Base-by-base conservation (phyloP, 108 stramenopile species). In the Cyclotella choctawhatcheeana region DNA sequence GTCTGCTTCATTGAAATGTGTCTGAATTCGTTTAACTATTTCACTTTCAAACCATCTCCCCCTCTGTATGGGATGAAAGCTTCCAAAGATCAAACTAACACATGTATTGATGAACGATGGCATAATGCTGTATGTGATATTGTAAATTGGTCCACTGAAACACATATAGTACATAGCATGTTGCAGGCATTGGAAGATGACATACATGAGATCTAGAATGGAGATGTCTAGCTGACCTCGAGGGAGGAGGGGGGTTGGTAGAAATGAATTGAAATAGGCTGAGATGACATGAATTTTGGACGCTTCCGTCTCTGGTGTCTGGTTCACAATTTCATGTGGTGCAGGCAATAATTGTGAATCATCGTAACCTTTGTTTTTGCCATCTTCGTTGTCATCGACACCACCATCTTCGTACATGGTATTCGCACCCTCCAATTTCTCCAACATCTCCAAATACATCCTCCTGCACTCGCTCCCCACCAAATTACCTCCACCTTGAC, bases 161-260 rank as follows among this genome's bases (percentile, higher is more conserved):
- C 66, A 64, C 13, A 35, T 27, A 16, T 62, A 2, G 8, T 71
- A 67, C n/a, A 71, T 21, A 1, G 31, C 44, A 44, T 79, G 48
- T n/a, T 34, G 51, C 16, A 69, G 26, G 56, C 91, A 89, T 44
- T 79, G 74, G 12, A 10, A 64, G 1, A 82, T 27, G 14, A 82
- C 91, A 64, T 64, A 89, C 22, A 73, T 22, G 0, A 94, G 55
- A 58, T 92, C 86, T 30, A 3, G 29, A 44, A 72, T 73, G 27
- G 86, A 81, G 25, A 90, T 82, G 74, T 92, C 90, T 29, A 94
- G 53, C 21, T 79, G 73, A 22, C 93, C 93, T 13, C 93, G 88
- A n/a, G 93, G 89, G 30, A 90, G 37, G 22, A 93, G 61, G 0
- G 88, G 79, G 27, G 70, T 14, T 20, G 68, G 76, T n/a, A 69